These are phyloP conservation scores for Erythrobasidium yunnanense DNA, from an alignment of 768 basidiomycete genomes.

Conservation along the genomic window DNA sequence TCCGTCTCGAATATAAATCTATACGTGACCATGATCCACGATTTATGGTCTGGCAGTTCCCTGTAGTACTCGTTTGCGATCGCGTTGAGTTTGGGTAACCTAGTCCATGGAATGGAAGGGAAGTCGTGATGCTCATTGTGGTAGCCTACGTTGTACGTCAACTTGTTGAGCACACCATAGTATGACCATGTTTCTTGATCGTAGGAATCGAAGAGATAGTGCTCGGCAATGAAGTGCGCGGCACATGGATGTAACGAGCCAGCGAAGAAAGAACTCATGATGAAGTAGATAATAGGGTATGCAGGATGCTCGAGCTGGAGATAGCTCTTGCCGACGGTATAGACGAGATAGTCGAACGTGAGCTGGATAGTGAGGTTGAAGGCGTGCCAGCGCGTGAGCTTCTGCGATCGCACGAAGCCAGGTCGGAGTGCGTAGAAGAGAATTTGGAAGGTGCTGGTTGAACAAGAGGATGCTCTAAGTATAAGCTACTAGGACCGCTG, in stretches of 20 bases:
- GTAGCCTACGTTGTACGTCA: slow-evolving; percentile 95
- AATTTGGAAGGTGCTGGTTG: slow-evolving; percentile 80
- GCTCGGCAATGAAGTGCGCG: slow-evolving; percentile 95
- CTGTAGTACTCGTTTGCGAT: slow-evolving; percentile 91
- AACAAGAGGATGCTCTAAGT: background rate
- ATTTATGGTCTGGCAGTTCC: slow-evolving; percentile 69
- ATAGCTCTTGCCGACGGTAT: slow-evolving; percentile 31
- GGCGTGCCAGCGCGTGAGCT: slow-evolving; percentile 69
- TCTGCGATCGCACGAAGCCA: slow-evolving; percentile 76
- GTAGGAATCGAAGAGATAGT: slow-evolving; percentile 79
- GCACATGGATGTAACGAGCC: slow-evolving; percentile 91
- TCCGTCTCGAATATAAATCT: slow-evolving; percentile 86
- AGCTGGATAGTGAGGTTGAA: slow-evolving; percentile 64
- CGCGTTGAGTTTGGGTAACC: slow-evolving; percentile 65
- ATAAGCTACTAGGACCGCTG: background rate
- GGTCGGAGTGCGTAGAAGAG: slow-evolving; percentile 95
- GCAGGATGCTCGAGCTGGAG: background rate
- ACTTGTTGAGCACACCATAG: slow-evolving; percentile 76
- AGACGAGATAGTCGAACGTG: slow-evolving; percentile 58
- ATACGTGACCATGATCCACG: slow-evolving; percentile 87
- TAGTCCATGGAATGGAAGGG: slow-evolving; percentile 90
- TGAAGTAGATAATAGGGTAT: slow-evolving; percentile 55
- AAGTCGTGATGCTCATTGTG: slow-evolving; percentile 99
- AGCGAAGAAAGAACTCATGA: slow-evolving; percentile 87
- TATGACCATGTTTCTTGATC: slow-evolving; percentile 95